Base-by-base conservation (phyloP, 352 stramenopile genomes). In the Globisporangium camurandrum region DNA sequence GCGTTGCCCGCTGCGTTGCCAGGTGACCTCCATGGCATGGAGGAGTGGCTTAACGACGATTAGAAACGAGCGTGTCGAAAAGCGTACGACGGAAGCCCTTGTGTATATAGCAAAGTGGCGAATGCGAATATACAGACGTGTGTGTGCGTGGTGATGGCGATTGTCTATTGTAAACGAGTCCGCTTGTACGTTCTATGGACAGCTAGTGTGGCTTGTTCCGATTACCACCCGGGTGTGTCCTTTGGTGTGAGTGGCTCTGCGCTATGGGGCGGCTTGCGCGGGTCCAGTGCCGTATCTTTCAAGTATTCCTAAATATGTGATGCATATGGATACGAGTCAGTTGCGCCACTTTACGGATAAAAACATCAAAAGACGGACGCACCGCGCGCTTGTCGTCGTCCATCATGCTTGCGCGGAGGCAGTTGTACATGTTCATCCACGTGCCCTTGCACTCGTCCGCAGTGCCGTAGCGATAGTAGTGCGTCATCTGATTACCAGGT, bases 401-500 rank as follows among this genome's bases (percentile, higher is more conserved):
- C 82, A 93, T 93, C 46, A 89, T 71, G 57, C 71, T 89, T 22
- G 72, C 59, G 34, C 82, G 75, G 31, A 87, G 81, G 57, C 82
- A 93, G 43, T 86, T 61, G 52, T 77, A 87, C 75, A 90, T 88
- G 61, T 87, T 88, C 39, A 59, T 69, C 78, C 76, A 90, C 42
- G 71, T 90, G 38, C 62, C 76, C n/a, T 84, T 82, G 71, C 82
- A 93, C 58, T 86, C 70, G 43, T 93, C 82, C 22, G 77, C 70
- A 28, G 64, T 61, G 1, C 82, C 82, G 40, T 80, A 66, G 30
- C 78, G 71, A 53, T 93, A 93, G 56, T 86, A 89, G 49, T 88
- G 71, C 52, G 78, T 79, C 73, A 89, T 78, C 46, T 93, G 82
- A 52, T 90, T 86, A 9, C 71, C 71, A 24, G 78, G 79, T 17